Evolutionary conservation across 306 rosid genomes (phyloP).

Genomic region (Prunus padus): DNA sequence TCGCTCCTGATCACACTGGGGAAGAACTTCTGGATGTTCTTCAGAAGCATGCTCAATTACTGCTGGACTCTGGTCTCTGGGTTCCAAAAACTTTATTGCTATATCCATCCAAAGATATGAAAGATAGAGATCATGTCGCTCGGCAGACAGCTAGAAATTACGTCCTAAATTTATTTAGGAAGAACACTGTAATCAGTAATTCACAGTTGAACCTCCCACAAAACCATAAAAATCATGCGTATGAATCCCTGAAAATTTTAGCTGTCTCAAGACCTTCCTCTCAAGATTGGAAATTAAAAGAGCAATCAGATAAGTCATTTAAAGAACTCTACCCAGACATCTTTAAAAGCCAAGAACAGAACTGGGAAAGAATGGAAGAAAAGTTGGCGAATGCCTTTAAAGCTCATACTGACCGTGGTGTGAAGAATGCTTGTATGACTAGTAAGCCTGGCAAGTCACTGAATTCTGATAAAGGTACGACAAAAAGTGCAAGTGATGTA

Average conservation of each 20-base stretch:
- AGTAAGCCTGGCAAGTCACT: conserved; percentile 33
- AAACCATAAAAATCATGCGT: conserved; percentile 30
- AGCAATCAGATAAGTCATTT: conserved; percentile 49
- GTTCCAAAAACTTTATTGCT: conserved; percentile 58
- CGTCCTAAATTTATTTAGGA: conserved; percentile 45
- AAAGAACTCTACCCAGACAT: conserved; percentile 48
- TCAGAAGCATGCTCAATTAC: conserved; percentile 52
- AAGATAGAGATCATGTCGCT: conserved; percentile 16
- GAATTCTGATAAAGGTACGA: conserved; percentile 36
- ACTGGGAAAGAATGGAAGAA: conserved; percentile 40
- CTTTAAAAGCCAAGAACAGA: conserved; percentile 50
- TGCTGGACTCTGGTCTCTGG: conserved; percentile 68
- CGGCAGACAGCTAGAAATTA: conserved; percentile 52
- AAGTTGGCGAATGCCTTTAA: conserved; percentile 10
- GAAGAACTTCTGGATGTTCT: conserved; percentile 59
- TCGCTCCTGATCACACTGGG: conserved; percentile 58
- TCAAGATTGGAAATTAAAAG: conserved; percentile 49
- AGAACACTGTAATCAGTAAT: conserved; percentile 44
- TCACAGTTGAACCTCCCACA: conserved; percentile 38
- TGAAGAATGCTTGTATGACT: conserved; percentile 32
- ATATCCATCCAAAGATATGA: conserved; percentile 14
- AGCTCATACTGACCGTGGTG: conserved; percentile 30
- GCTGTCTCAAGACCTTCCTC: conserved; percentile 47
- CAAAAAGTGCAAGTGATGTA: conserved; percentile 34
- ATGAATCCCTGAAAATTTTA: conserved; percentile 42